phyloP scores from a whole-genome alignment of 306 rosid genomes.

The Abrus pulchellus region DNA sequence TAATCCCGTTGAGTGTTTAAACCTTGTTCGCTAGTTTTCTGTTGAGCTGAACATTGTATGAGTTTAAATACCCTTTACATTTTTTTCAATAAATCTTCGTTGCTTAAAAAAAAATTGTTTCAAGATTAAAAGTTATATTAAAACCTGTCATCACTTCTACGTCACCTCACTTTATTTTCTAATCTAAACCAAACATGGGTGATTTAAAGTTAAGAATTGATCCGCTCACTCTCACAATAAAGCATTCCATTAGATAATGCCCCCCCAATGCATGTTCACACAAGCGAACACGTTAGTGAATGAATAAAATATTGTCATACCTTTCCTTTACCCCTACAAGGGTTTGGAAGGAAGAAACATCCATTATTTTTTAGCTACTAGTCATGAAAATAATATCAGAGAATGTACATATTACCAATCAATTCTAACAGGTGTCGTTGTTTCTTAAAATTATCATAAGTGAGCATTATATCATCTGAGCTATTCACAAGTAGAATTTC shows the following conservation, averaged over 20 bases:
- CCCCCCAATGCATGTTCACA: not conserved
- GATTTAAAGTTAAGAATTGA: not conserved
- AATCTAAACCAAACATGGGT: no score
- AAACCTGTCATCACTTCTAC: not conserved
- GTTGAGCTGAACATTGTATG: no score
- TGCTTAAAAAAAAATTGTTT: no score
- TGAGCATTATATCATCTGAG: not conserved
- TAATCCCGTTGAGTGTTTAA: no score
- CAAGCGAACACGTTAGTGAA: not conserved
- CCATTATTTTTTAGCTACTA: not conserved
- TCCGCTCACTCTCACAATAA: not conserved
- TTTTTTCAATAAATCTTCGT: no score
- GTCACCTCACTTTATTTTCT: not conserved
- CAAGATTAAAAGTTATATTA: not conserved
- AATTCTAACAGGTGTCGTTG: not conserved
- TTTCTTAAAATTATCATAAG: no score
- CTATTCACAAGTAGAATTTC: not conserved
- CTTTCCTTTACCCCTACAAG: not conserved
- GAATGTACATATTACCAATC: not conserved
- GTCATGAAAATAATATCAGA: not conserved
- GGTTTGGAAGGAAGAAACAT: not conserved
- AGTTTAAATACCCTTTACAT: no score
- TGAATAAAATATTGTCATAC: not conserved
- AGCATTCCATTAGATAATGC: not conserved
- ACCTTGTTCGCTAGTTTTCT: no score